Evolutionary conservation across 495 filamentous ascomycete species (phyloP), one percentile per base, ranked within the genome.

Genomic region (Penicillium coffeae): DNA sequence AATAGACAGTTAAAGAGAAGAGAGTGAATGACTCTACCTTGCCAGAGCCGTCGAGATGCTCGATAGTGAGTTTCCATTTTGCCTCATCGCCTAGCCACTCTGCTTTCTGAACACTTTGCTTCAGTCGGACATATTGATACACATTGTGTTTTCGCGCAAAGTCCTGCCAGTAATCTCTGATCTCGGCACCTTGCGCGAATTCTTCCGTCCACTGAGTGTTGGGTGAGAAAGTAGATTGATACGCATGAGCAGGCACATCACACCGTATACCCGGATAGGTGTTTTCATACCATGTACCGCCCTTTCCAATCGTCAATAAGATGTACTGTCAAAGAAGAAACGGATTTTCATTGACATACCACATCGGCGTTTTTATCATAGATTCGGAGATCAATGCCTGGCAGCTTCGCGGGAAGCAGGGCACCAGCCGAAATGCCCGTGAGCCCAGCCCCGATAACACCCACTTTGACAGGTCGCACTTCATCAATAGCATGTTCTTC

Each of bases 161-260:
- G 0, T 68, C 60, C 45, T 85, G 75, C 75, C 82, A 84, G 54
- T 88, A 89, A 14, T 76, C 73, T 22, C 74, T 67, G 34, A 89
- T 88, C 57, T 89, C 85, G 10, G 60, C 60, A 0, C 82, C 81
- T 25, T 78, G 73, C 2, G 85, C 80, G 48, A 82, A 88, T 45
- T 83, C 74, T 52, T 83, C 74, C 0, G 73, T 76, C 84, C 85
- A 89, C 58, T 84, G 70, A 0, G 73, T 73, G 48, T 87, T 87
- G 2, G 83, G 81, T 12, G 72, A 70, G 52, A 87, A 88, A 19
- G 75, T 78, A 3, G 77, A 79, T 56, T 86, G 82, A 58, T 89
- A 89, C 9, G 79, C 78, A 67, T 89, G 83, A 2, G 85, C 73
- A 8, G 83, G 83, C n/a, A 87, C 80, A 63, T 88, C 85, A 50